Base-by-base conservation (phyloP, 805 yeast species). In the Suhomyces xylopsoci region DNA sequence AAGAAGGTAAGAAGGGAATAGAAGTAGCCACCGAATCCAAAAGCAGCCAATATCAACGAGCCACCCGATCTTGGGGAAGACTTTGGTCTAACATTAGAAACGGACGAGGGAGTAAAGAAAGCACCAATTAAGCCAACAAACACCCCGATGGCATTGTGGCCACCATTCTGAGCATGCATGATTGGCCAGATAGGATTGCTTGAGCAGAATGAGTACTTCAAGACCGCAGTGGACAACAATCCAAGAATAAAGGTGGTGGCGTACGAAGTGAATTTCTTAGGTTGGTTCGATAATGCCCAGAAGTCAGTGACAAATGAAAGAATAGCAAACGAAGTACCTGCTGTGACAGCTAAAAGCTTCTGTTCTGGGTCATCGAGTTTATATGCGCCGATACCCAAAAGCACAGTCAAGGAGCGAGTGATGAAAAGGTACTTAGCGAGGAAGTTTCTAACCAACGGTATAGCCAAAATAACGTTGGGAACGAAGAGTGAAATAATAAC, bases 131-230 rank as follows among this genome's bases (percentile, higher is more conserved):
- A 60, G 20, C 96, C 97, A 48, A 87, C 54, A 3, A 76, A 68
- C 2, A 90, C 67, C 41, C 94, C 96, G 28, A 82, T 70, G 49
- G 76, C 77, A 68, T 93, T 93, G 77, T 83, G 82, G 12, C 99
- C 99, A 17, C 97, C 97, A 60, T 89, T 91, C 10, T 76, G 80
- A 15, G 77, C 78, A 66, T 91, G 85, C 92, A 94, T 85, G 48
- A 92, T 87, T 26, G 98, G 96, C 99, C 99, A 94, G 47, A 91
- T 76, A 38, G 99, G 99, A 66, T 94, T 94, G 65, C 92, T 92
- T 2, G 98, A 83, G 70, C 81, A 87, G 61, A 79, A 81, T 8
- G 86, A 81, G 71, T 81, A 87, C 64, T 94, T 94, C 17, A 89
- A 76, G 28, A 89, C 81, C 0, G 91, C 81, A 1, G 97, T 83